These are phyloP conservation scores for Diplotaxis tenuifolia DNA, from an alignment of 345 rosid genomes.

Conservation along the genomic window DNA sequence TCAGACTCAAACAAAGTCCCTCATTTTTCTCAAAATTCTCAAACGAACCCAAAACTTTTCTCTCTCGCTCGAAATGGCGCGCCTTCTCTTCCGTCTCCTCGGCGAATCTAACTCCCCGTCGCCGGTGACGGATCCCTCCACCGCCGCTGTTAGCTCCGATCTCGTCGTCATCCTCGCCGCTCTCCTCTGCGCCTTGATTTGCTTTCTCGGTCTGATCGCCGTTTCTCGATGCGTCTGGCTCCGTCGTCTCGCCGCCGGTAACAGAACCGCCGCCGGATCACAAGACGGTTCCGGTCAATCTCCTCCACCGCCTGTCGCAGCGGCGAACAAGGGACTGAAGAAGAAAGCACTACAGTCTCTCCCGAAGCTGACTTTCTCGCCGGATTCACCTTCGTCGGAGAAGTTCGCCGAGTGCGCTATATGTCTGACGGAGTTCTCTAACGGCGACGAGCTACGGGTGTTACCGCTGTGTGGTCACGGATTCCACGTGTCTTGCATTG, in stretches of 20 bases:
- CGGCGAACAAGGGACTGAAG: slow-evolving; percentile 77
- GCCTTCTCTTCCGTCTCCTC: slow-evolving; percentile 37
- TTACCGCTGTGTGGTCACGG: slow-evolving; percentile 90
- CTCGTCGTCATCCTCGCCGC: slow-evolving; percentile 85
- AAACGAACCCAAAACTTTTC: not conserved
- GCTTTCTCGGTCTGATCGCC: slow-evolving; percentile 78
- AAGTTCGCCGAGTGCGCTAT: slow-evolving; percentile 75
- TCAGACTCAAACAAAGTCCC: slow-evolving; percentile 12
- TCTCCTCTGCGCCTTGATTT: slow-evolving; percentile 84
- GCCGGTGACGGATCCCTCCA: slow-evolving; percentile 29
- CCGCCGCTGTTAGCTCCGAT: slow-evolving; percentile 61
- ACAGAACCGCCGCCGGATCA: slow-evolving; percentile 26
- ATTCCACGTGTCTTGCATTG: slow-evolving; percentile 87
- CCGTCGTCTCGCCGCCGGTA: slow-evolving; percentile 59
- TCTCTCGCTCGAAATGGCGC: not conserved
- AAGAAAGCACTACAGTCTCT: slow-evolving; percentile 78
- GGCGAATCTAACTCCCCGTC: slow-evolving; percentile 21
- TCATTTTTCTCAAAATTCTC: not conserved
- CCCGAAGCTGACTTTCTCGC: slow-evolving; percentile 56
- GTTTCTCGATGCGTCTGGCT: slow-evolving; percentile 93
- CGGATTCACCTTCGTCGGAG: slow-evolving; percentile 43
- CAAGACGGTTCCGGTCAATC: slow-evolving; percentile 16
- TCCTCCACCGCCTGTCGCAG: slow-evolving; percentile 35
- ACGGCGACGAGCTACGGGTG: slow-evolving; percentile 75
- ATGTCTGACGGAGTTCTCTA: slow-evolving; percentile 66